Evolutionary conservation across 805 yeast species (phyloP), one percentile per base, ranked within the genome.

Genomic region (Saccharomycopsis synnaedendra): DNA sequence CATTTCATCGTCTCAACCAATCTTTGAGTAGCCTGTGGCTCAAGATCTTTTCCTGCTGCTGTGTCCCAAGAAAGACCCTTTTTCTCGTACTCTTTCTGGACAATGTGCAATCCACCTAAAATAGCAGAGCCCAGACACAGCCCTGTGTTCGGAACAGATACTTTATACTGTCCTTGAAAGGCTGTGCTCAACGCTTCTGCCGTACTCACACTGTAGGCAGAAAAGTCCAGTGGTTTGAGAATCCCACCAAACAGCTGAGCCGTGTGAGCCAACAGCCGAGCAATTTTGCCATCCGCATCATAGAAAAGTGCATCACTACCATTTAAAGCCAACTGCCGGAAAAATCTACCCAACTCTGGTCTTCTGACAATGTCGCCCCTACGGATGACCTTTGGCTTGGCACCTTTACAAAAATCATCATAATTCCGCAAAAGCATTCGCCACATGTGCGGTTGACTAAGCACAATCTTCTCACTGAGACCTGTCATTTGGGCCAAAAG

Each of bases 1-100:
- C 96, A 90, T 63, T 90, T 90, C 95, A 90, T 86, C 3, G 84
- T 67, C 64, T 90, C 98, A 7, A 87, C 67, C 5, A 87, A 59
- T 47, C 85, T 70, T 57, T 85, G 97, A 3, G 79, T 67, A 9
- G 75, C 70, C 8, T 73, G 50, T 5, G 71, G 69, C 30, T 60
- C 59, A 57, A 72, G 69, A 53, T 79, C 85, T 10, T 65, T 66
- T 3, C 73, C 74, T 5, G 45, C 35, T 10, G 50, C 51, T 39
- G 48, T 48, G 39, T 46, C 32, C 4, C 42, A 42, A 10, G 44
- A 36, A 8, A 54, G 54, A 40, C 62, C 66, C 1, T 46, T 48
- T 5, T 58, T 59, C 11, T 61, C 59, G 3, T 67, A 66, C 54
- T 70, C 70, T 10, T 64, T 57, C 52, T 78, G 72, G 65, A 83